Base-by-base conservation (phyloP, 176 grass and related monocot species). In the Stipa capillata region DNA sequence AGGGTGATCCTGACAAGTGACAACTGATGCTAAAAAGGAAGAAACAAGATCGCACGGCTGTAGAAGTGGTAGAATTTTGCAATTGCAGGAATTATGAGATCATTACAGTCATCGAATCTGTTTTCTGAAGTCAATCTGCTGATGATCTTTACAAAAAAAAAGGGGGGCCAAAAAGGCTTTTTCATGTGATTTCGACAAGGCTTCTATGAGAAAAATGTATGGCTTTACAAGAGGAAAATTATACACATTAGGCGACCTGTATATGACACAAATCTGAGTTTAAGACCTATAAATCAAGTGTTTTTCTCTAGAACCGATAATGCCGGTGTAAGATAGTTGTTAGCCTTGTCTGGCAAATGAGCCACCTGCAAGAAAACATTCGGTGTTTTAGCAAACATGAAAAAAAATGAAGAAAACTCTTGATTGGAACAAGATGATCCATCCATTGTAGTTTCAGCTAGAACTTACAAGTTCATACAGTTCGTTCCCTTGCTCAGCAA, bases 281-380 rank as follows among this genome's bases (percentile, higher is more conserved):
- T 69, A 25, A 45, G 12, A 28, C 43, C 54, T 49, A 83, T 69
- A 18, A 60, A 48, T 95, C 84, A 99, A 36, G 96, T 95, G 73
- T 99, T 99, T 76, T 95, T 99, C 88, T 99, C 90, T 68, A 99
- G 86, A 78, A 95, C 96, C 67, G 96, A 95, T 29, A 99, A 28
- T 54, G 96, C 96, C 56, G 96, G 96, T 69, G 96, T 76, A 47
- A 99, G 90, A 43, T 95, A 99, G 81, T 99, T 98, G 77, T 98
- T 99, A 81, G 96, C 96, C 84, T 99, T 99, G 84, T 99, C 96
- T 44, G 96, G 96, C 47, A 99, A 90, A 89, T 99, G 96, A 53
- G 92, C 96, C 23, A 99, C 96, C 96, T 99, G 84, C 42, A 79
- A 53, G 51, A 76, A 41, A 68, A 79, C 3, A 6, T 50, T 24